Percentiles rank a stretch among this genome's conserved stretches.
These are phyloP conservation scores for Bretschneidera sinensis DNA, from an alignment of 345 rosid species.

Conservation along the genomic window DNA sequence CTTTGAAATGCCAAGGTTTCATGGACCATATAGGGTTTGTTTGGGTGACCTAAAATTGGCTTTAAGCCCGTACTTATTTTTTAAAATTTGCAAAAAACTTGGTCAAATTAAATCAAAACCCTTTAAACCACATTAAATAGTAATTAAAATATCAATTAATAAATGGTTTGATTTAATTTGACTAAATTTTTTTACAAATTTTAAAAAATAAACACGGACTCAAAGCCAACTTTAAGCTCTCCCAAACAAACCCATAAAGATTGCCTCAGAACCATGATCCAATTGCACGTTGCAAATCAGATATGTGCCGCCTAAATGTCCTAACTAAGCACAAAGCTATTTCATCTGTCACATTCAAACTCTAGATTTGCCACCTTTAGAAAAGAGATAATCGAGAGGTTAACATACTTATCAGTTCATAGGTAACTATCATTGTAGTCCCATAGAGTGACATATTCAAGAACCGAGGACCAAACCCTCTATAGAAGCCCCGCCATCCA, in stretches of 20 bases:
- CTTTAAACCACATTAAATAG: no score
- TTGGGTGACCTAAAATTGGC: no score
- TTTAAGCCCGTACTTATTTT: no score
- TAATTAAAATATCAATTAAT: no score
- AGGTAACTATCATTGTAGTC: conserved; percentile 64
- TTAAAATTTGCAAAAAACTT: no score
- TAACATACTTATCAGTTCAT: conserved; percentile 55
- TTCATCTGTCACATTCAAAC: not conserved
- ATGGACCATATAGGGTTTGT: no score
- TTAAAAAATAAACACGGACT: not conserved
- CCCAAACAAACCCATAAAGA: not conserved
- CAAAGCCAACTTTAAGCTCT: not conserved
- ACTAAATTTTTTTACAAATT: no score
- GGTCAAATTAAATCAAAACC: no score
- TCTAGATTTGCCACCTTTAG: not conserved
- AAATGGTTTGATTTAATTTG: no score
- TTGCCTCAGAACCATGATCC: not conserved
- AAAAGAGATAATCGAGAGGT: not conserved
- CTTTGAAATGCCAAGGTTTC: no score
- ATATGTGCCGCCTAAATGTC: not conserved
- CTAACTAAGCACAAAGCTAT: not conserved
- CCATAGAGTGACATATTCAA: conserved; percentile 60
- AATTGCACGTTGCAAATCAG: not conserved
- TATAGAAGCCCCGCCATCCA: conserved; percentile 59
- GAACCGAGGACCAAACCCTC: conserved; percentile 64